Conservation (phyloP, 192 early-diverging fungal species). For the Mortierella claussenii region DNA sequence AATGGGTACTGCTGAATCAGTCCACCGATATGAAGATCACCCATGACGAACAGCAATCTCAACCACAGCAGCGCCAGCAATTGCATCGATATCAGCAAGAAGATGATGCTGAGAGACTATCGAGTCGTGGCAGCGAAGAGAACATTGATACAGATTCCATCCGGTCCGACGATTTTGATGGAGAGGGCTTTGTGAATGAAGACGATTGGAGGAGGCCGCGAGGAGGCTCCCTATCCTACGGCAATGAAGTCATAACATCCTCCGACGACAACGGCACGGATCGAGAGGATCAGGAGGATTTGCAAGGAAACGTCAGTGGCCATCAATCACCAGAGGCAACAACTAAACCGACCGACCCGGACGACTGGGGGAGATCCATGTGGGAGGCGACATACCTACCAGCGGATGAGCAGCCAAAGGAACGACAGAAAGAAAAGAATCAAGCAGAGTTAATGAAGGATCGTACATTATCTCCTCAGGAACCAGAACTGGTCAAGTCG, state of each 20-base stretch:
- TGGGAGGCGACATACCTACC: neutral
- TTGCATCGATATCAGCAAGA: neutral
- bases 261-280: neutral
- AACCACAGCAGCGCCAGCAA: neutral
- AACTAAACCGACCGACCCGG: neutral
- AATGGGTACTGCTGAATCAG: slow-evolving; percentile 29
- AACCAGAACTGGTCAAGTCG: neutral
- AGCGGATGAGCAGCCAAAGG: no score
- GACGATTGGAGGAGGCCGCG: slow-evolving; percentile 11
- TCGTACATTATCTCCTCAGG: neutral
- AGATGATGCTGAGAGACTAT: no score
- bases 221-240: no score
- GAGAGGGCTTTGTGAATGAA: slow-evolving; percentile 16
- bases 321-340: neutral
- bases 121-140: no score
- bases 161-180: slow-evolving; percentile 10
- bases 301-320: no score
- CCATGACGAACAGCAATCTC: neutral
- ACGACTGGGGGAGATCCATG: neutral
- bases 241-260: no score
- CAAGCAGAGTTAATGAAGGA: no score
- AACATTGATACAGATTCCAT: no score
- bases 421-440: neutral
- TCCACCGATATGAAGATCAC: slow-evolving; percentile 10
- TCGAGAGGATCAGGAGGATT: neutral